Base-by-base conservation (phyloP, 768 basidiomycete species). In the Lepiota brunneoincarnata region DNA sequence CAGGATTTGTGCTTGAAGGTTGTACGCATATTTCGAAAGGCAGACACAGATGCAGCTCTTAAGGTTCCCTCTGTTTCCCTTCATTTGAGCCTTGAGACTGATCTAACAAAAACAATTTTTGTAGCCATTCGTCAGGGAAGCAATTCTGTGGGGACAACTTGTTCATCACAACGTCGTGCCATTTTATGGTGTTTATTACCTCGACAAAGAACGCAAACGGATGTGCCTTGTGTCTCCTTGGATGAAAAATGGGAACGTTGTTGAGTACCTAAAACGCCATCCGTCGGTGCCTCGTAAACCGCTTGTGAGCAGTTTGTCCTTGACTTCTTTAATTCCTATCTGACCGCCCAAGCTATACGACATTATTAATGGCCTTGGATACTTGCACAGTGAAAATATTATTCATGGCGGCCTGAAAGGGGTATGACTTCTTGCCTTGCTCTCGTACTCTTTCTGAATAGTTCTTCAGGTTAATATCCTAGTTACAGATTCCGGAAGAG, bases 1-100 rank as follows among this genome's bases (percentile, higher is more conserved):
- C 43, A 21, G 9, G 4, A n/a, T 5, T 21, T 53, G n/a, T 65
- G 64, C 41, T 21, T 68, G 26, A 68, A 70, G 43, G 49, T 65
- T 9, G 54, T 68, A 12, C 65, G 57, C 35, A 50, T 64, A 24
- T 66, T 63, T 18, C 51, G 61, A 55, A 57, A 18, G 24, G 60
- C 61, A 6, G 57, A 61, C 28, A 49, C 36, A 28, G 51, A 56
- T n/a, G 41, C 48, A 4, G 37, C 61, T 21, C 24, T 66, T 17
- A 67, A 64, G 64, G 69, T 68, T 23, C 36, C 6, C n/a, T 9
- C 17, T 7, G 2, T 6, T 10, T 28, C 2, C 5, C 21, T 28
- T 41, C 14, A 1, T 28, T 31, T 15, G 17, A 1, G n/a, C 2
- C 15, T 17, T 28, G n/a, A n/a, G n/a, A n/a, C n/a, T n/a, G n/a